These are phyloP conservation scores for Musa itinerans DNA, from an alignment of 176 grass and related monocot genomes.

Conservation along the genomic window DNA sequence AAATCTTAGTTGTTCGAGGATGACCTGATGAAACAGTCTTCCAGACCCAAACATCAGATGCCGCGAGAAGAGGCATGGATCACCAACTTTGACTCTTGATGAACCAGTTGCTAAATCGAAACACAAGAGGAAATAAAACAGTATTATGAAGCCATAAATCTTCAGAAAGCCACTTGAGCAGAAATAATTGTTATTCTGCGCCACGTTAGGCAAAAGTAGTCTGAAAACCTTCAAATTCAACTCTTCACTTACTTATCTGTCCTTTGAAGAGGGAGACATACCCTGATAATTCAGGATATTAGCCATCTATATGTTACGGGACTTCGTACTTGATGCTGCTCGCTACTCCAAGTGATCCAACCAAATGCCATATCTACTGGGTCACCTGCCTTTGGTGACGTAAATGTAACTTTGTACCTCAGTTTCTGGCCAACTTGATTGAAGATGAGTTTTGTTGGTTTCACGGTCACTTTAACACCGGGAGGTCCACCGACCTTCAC, in stretches of 20 bases:
- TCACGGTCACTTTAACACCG: constrained; percentile 49
- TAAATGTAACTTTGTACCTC: constrained; percentile 49
- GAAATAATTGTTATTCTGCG: neutral
- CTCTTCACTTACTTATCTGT: neutral
- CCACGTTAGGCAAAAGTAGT: neutral
- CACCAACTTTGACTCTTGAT: neutral
- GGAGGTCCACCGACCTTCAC: constrained; percentile 35
- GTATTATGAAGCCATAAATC: neutral
- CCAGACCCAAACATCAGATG: neutral
- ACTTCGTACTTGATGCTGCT: constrained; percentile 53
- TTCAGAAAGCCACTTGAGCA: neutral
- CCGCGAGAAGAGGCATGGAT: neutral
- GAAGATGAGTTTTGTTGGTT: constrained; percentile 59
- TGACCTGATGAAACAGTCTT: neutral
- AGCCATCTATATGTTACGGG: constrained; percentile 62
- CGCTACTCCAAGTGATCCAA: constrained; percentile 64
- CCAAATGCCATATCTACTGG: constrained; percentile 50
- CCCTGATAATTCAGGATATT: constrained; percentile 4
- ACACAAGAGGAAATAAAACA: neutral
- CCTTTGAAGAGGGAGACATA: neutral
- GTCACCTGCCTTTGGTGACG: constrained; percentile 31
- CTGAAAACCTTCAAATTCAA: neutral
- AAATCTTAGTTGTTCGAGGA: neutral
- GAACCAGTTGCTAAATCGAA: neutral
- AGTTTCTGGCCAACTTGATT: constrained; percentile 41